Evolutionary conservation across 108 stramenopile genomes (phyloP).

Genomic region (Nitzschia inconspicua): DNA sequence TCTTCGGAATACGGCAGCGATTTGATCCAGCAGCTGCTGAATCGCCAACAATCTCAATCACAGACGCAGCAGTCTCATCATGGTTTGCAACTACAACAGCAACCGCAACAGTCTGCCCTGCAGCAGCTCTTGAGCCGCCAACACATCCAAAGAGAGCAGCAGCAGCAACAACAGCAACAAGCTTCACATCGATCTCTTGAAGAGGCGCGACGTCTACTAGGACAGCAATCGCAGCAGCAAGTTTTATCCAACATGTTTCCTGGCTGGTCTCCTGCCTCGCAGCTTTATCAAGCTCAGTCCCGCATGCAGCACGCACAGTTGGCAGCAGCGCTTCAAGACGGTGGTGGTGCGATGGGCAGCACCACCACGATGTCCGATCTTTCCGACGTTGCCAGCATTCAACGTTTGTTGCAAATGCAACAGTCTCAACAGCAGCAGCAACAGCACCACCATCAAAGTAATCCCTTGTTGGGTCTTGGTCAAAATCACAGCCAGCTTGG

Average conservation of each 20-base stretch:
- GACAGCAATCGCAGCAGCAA: slow-evolving; percentile 35
- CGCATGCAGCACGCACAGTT: slow-evolving; percentile 13
- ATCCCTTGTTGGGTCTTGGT: slow-evolving; percentile 13
- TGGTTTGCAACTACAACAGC: slow-evolving; percentile 18
- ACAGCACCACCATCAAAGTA: slow-evolving; percentile 6
- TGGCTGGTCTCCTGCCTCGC: slow-evolving; percentile 14
- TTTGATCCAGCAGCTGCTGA: slow-evolving; percentile 16
- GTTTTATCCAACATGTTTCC: slow-evolving; percentile 30
- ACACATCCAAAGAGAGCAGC: slow-evolving; percentile 20
- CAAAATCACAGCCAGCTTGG: slow-evolving; percentile 6
- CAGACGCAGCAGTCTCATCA: slow-evolving; percentile 15
- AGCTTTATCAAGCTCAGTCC: slow-evolving; percentile 22
- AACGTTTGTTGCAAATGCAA: slow-evolving; percentile 29
- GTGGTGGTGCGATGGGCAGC: background rate
- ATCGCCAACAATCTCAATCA: slow-evolving; percentile 8
- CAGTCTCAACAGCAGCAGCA: slow-evolving; percentile 17
- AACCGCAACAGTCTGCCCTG: slow-evolving; percentile 30
- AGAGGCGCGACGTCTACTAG: slow-evolving; percentile 24
- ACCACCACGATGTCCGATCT: background rate
- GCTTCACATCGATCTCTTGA: slow-evolving; percentile 20
- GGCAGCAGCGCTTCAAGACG: slow-evolving; percentile 12
- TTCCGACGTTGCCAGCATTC: slow-evolving; percentile 15
- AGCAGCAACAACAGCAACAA: slow-evolving; percentile 15
- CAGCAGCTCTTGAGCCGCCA: slow-evolving; percentile 35
- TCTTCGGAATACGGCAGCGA: background rate